Evolutionary conservation across 306 rosid species (phyloP).

Genomic region (Acacia confusa): DNA sequence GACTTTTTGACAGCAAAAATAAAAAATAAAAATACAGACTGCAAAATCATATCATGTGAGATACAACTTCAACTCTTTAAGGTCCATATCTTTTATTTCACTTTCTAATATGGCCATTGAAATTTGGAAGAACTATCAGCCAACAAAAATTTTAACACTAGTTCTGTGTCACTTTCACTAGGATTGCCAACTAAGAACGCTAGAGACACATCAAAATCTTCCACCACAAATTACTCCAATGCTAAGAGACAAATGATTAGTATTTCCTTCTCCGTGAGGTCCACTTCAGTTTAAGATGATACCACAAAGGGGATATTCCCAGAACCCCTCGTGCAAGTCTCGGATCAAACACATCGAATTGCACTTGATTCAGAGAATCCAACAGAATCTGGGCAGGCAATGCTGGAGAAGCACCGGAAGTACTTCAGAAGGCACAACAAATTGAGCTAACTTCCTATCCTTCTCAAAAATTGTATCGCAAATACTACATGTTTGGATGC

Average conservation of each 20-base stretch:
- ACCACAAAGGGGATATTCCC: conserved; percentile 75
- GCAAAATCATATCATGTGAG: background rate
- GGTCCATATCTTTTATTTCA: background rate
- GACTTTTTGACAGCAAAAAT: too few species aligned
- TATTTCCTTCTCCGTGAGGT: conserved; percentile 76
- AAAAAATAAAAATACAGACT: background rate
- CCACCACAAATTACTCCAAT: background rate
- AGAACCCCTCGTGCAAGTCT: conserved; percentile 67
- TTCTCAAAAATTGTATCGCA: conserved; percentile 79
- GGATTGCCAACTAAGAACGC: background rate
- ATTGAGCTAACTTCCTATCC: conserved; percentile 64
- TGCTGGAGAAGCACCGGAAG: conserved; percentile 67
- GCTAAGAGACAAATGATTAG: too few species aligned
- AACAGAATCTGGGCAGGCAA: conserved; percentile 77
- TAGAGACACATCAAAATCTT: background rate
- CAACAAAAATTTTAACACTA: background rate
- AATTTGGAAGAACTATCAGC: background rate
- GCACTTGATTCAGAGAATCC: conserved; percentile 58
- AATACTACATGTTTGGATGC: conserved; percentile 75
- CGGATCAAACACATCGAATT: conserved; percentile 82
- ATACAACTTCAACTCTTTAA: background rate
- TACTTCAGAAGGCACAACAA: conserved; percentile 75
- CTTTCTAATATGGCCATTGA: background rate
- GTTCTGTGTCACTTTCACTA: background rate
- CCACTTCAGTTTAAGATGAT: conserved; percentile 80